Conservation (phyloP, 2,329 filamentous ascomycete genomes). For the Diaporthe nobilis region DNA sequence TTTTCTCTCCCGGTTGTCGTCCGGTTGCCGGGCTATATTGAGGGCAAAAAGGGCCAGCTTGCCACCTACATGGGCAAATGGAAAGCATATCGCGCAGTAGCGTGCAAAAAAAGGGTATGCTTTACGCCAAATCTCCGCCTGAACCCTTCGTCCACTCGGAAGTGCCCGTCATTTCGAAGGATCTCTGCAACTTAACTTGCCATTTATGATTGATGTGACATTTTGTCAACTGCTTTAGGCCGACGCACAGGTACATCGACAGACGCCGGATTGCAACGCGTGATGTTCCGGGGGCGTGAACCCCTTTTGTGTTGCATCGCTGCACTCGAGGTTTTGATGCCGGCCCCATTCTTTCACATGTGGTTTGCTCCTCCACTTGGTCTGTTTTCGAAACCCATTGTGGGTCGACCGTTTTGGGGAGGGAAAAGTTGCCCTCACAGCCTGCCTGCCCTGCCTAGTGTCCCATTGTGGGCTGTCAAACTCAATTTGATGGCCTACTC, state of each 20-base stretch:
- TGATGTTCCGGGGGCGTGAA: constrained; percentile 5
- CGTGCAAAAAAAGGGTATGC: background rate
- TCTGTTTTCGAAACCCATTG: constrained; percentile 7
- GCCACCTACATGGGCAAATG: background rate
- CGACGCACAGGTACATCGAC: constrained; percentile 24
- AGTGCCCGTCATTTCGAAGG: background rate
- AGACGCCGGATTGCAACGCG: constrained; percentile 28
- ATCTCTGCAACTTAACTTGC: background rate
- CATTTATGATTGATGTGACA: constrained; percentile 21
- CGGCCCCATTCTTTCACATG: constrained; percentile 16
- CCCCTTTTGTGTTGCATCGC: constrained; percentile 18
- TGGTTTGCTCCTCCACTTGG: constrained; percentile 23
- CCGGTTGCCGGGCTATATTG: background rate
- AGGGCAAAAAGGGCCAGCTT: background rate
- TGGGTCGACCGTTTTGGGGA: constrained; percentile 4
- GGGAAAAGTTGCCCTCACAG: background rate
- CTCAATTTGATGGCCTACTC: background rate
- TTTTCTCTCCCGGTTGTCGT: background rate
- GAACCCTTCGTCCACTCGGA: background rate
- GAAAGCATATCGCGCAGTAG: constrained; percentile 15
- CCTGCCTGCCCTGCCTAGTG: background rate
- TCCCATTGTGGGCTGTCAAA: constrained; percentile 13
- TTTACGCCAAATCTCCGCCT: constrained; percentile 8
- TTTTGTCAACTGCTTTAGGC: background rate
- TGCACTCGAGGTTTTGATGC: constrained; percentile 14